phyloP scores from a whole-genome alignment of 2,329 filamentous ascomycete genomes.

The Talaromyces verruculosus region DNA sequence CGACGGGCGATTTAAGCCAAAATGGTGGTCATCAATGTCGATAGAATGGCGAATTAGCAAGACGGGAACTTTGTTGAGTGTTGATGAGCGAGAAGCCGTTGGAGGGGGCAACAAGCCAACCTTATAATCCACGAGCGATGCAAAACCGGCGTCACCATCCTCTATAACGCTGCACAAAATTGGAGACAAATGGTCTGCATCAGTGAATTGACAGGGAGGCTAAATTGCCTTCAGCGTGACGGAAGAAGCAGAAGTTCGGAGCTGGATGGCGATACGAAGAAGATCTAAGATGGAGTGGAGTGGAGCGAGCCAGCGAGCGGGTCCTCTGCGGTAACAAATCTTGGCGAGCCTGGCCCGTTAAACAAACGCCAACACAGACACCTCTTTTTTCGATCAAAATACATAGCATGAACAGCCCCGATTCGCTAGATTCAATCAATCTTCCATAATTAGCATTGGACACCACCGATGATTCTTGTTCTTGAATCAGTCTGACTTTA shows the following conservation, averaged over 20 bases:
- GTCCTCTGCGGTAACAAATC: background rate
- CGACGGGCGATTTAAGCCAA: background rate
- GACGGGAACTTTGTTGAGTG: background rate
- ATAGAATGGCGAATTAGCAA: background rate
- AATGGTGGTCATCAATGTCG: background rate
- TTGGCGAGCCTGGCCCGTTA: background rate
- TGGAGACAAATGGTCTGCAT: background rate
- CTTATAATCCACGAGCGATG: background rate
- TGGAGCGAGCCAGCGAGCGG: background rate
- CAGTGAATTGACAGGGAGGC: background rate
- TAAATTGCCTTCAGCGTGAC: background rate
- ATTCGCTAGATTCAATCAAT: background rate
- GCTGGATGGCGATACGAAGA: background rate
- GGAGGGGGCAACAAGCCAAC: background rate
- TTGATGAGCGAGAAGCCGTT: background rate
- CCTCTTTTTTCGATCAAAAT: background rate
- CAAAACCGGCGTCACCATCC: background rate
- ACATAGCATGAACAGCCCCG: background rate
- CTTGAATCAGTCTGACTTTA: background rate
- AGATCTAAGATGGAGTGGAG: conserved; percentile 1
- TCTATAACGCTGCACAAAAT: background rate
- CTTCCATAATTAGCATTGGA: too few relatives aligned
- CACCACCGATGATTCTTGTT: background rate
- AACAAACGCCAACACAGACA: background rate
- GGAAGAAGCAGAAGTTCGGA: background rate